A percentile compares a stretch with the other conserved stretches of the same genome.
These are phyloP conservation scores for Solanum lignicaule DNA, from an alignment of 257 asterid species.

Conservation along the genomic window DNA sequence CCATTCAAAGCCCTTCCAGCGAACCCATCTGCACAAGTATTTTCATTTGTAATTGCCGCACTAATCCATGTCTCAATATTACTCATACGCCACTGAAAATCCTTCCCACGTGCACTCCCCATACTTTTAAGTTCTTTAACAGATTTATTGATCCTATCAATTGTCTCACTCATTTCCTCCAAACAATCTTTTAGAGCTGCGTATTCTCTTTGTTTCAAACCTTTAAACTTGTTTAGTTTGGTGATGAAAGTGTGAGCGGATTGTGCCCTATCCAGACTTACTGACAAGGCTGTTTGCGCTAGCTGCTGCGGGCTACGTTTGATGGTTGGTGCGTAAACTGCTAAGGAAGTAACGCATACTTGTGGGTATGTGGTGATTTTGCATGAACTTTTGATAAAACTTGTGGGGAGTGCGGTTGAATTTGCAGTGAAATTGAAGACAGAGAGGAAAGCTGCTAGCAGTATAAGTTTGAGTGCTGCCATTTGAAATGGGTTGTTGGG, in stretches of 20 bases:
- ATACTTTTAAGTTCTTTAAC: conserved; percentile 29
- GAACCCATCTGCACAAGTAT: conserved; percentile 52
- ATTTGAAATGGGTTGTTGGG: neutral
- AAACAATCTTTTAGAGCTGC: conserved; percentile 13
- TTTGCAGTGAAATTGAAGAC: neutral
- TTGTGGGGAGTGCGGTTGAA: neutral
- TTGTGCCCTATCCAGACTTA: conserved; percentile 6
- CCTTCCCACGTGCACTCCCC: conserved; percentile 21
- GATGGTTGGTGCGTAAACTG: conserved; percentile 2
- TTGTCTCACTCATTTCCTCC: conserved; percentile 6
- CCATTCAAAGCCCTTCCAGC: conserved; percentile 46
- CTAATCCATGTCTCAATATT: conserved; percentile 73
- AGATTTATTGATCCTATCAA: conserved; percentile 4
- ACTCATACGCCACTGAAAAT: conserved; percentile 37
- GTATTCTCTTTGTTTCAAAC: conserved; percentile 6
- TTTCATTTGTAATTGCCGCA: conserved; percentile 57
- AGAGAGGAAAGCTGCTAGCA: neutral
- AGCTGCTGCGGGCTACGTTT: conserved; percentile 8
- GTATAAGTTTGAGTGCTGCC: conserved; percentile 3
- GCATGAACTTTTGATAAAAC: conserved; percentile 9
- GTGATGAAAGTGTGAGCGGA: neutral
- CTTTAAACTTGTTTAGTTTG: neutral
- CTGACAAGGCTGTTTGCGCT: conserved; percentile 4
- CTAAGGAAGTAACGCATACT: conserved; percentile 4
- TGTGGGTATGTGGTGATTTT: conserved; percentile 8